Percentiles rank a stretch among this genome's conserved stretches.
Evolutionary conservation across 2,329 filamentous ascomycete genomes (phyloP).

Genomic region (Amylocarpus encephaloides): DNA sequence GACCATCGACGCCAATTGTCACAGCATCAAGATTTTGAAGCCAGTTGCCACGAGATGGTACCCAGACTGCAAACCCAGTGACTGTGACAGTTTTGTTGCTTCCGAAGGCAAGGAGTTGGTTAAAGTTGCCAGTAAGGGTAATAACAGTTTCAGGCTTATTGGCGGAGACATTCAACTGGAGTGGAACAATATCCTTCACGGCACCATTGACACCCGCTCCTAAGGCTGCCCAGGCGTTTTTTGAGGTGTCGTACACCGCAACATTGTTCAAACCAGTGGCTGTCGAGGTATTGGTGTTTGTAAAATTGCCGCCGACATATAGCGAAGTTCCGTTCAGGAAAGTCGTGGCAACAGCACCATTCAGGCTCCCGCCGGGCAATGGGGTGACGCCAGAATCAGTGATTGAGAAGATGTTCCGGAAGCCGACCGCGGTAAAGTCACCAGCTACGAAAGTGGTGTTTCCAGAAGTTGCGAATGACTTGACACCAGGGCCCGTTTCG

Average conservation of each 20-base stretch:
- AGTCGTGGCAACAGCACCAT: slow-evolving; percentile 70
- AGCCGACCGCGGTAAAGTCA: slow-evolving; percentile 66
- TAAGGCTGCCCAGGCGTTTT: slow-evolving; percentile 68
- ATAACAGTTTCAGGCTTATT: slow-evolving; percentile 66
- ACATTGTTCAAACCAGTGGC: slow-evolving; percentile 65
- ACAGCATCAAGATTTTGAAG: slow-evolving; percentile 67
- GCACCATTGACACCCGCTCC: slow-evolving; percentile 80
- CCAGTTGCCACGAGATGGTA: slow-evolving; percentile 81
- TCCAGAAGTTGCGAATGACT: slow-evolving; percentile 57
- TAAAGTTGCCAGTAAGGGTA: slow-evolving; percentile 75
- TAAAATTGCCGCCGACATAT: slow-evolving; percentile 83
- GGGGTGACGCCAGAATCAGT: slow-evolving; percentile 55
- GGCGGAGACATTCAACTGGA: slow-evolving; percentile 71
- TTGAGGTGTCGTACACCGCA: slow-evolving; percentile 65
- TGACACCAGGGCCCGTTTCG: slow-evolving; percentile 59
- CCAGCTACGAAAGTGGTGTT: slow-evolving; percentile 72
- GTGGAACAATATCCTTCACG: slow-evolving; percentile 67
- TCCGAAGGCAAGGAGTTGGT: slow-evolving; percentile 61
- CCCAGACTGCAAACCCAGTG: slow-evolving; percentile 83
- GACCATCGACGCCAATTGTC: slow-evolving; percentile 62
- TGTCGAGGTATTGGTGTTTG: slow-evolving; percentile 57
- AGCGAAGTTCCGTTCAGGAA: slow-evolving; percentile 57
- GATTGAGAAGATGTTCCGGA: slow-evolving; percentile 73
- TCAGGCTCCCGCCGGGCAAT: slow-evolving; percentile 66
- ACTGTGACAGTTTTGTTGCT: slow-evolving; percentile 55